phyloP scores from a whole-genome alignment of 805 yeast species.

The Pichia nanzhaoensis region DNA sequence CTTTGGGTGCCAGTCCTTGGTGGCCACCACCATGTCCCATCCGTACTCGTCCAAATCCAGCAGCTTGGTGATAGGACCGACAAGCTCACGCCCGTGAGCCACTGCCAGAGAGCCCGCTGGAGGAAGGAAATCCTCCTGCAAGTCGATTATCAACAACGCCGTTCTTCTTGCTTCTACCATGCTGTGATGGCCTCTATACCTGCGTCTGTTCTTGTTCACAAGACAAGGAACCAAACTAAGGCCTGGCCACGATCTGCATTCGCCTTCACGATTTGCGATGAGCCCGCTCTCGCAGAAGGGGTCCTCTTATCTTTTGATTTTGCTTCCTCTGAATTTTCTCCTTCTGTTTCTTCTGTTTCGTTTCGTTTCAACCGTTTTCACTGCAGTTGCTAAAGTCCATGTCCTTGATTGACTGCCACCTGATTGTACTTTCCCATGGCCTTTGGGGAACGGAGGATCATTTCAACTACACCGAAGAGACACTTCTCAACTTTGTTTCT shows the following conservation, averaged over 20 bases:
- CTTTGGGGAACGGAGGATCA: conserved; percentile 76
- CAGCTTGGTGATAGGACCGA: conserved; percentile 45
- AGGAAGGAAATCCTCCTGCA: conserved; percentile 84
- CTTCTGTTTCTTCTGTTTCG: no score
- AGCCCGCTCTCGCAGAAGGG: no score
- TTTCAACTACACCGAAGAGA: conserved; percentile 48
- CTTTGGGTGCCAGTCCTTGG: conserved; percentile 86
- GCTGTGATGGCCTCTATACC: no score
- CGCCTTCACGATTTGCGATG: no score
- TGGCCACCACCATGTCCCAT: conserved; percentile 64
- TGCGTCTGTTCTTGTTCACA: no score
- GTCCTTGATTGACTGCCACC: conserved; percentile 45
- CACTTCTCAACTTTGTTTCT: conserved; percentile 24
- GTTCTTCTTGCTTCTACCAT: conserved; percentile 21
- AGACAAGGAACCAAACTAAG: no score
- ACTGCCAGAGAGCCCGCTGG: conserved; percentile 76
- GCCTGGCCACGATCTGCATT: no score
- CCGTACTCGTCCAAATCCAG: conserved; percentile 33
- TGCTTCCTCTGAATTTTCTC: no score
- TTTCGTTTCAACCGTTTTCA: no score
- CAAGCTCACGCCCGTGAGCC: conserved; percentile 49
- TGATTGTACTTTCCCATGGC: conserved; percentile 52
- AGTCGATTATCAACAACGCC: conserved; percentile 71
- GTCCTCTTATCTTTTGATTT: no score
- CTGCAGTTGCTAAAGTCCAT: no score